Base-by-base conservation (phyloP, 148 eudicot species). In the Hydrangea macrophylla region DNA sequence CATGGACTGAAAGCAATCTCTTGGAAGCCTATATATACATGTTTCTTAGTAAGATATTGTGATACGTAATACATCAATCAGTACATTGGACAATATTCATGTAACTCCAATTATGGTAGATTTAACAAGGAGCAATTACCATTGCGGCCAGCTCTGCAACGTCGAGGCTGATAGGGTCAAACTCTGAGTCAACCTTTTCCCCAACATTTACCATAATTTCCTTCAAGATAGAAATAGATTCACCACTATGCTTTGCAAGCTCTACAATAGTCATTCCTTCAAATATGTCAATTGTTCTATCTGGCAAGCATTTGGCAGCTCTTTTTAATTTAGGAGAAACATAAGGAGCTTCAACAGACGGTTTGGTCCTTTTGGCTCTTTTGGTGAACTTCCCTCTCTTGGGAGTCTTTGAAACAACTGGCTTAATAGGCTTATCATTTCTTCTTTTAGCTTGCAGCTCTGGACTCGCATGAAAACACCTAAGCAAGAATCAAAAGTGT, bases 101-200 rank as follows among this genome's bases (percentile, higher is more conserved):
- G 12, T 28, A 27, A 37, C 30, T 9, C 25, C 51, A 45, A 56
- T 63, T 71, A 30, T 25, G 31, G 15, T 54, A 56, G 18, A 64
- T 13, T 73, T 0, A 13, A 73, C 13, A 11, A 33, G 74, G 39
- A 42, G 73, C 28, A 53, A 73, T 51, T 82, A 93, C 98, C 92
- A 93, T 90, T 32, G 98, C 96, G 69, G 86, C 90, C 23, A 93
- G 82, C 83, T 93, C 97, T n/a, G 91, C 92, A 57, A 88, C 78
- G 74, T 90, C 98, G 5, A 93, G 86, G 84, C 89, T 75, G 42
- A 93, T 86, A 70, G 89, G 73, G 72, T 93, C 97, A 77, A 86
- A 93, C 67, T 90, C 96, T 48, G 98, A 90, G 67, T 62, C 85
- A 75, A 83, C 77, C 73, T 86, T 90, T 73, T 90, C 97, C 66